Evolutionary conservation across 495 filamentous ascomycete species (phyloP).

Genomic region (Lasiosphaeria miniovina): DNA sequence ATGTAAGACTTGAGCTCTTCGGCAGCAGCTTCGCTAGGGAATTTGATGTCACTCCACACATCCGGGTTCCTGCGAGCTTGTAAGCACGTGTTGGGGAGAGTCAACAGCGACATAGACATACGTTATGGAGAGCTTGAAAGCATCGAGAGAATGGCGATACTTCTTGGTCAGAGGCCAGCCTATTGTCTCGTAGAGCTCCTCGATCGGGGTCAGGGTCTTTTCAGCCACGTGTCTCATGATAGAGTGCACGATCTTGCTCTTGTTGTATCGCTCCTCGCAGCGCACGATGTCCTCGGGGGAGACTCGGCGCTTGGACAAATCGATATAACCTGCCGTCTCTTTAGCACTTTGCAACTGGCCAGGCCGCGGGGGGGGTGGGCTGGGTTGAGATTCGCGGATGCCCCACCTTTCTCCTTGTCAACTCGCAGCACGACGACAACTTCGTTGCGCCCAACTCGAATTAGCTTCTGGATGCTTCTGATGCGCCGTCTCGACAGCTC

Average conservation of each 20-base stretch:
- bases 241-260: constrained; percentile 97
- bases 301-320: constrained; percentile 96
- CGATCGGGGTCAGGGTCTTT: constrained; percentile 90
- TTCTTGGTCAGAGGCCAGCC: constrained; percentile 97
- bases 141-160: constrained; percentile 94
- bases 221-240: constrained; percentile 98
- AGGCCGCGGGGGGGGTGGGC: background rate
- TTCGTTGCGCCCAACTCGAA: constrained; percentile 95
- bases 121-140: constrained; percentile 99
- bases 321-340: constrained; percentile 66
- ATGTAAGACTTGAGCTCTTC: constrained; percentile 90
- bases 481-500: constrained; percentile 97
- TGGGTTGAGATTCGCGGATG: constrained; percentile 23
- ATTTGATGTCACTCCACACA: constrained; percentile 88
- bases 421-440: constrained; percentile 97
- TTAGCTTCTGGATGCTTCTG: constrained; percentile 96
- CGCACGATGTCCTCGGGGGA: constrained; percentile 96
- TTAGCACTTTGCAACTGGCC: constrained; percentile 39
- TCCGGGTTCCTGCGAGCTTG: constrained; percentile 70
- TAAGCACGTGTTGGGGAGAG: constrained; percentile 1
- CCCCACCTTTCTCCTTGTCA: constrained; percentile 89
- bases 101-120: constrained; percentile 41
- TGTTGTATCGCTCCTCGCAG: constrained; percentile 99
- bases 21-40: constrained; percentile 80
- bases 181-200: constrained; percentile 88